These are phyloP conservation scores for Arachis monticola DNA, from an alignment of 331 rosid genomes.

Conservation along the genomic window DNA sequence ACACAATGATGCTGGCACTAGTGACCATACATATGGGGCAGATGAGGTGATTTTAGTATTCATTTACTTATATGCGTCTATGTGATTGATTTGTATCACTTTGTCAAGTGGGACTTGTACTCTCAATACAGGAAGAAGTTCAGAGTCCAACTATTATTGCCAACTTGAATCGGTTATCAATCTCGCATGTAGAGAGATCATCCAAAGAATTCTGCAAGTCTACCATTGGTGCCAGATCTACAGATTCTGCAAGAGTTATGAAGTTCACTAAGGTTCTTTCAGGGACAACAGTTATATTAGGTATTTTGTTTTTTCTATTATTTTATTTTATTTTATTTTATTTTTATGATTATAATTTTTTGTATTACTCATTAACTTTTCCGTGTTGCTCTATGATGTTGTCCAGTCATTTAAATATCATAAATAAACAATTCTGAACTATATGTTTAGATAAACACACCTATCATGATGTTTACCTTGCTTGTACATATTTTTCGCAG, in stretches of 20 bases:
- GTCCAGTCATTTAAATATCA: too few species aligned
- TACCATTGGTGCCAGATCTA: constrained; percentile 75
- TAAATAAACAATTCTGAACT: neutral
- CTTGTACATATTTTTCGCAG: neutral
- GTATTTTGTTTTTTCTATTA: constrained; percentile 42
- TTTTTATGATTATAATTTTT: too few species aligned
- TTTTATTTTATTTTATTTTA: too few species aligned
- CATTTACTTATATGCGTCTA: constrained; percentile 10
- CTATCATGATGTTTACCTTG: constrained; percentile 1
- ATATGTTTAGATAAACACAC: constrained; percentile 15
- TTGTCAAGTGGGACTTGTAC: constrained; percentile 32
- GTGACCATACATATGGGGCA: constrained; percentile 52
- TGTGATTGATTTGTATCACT: constrained; percentile 6
- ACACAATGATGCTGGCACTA: constrained; percentile 62
- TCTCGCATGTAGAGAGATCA: constrained; percentile 41
- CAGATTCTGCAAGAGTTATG: constrained; percentile 80
- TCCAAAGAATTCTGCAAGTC: constrained; percentile 60
- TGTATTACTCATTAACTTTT: too few species aligned
- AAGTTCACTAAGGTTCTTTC: constrained; percentile 88
- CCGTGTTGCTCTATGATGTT: too few species aligned
- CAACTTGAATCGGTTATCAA: constrained; percentile 51
- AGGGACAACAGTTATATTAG: constrained; percentile 70
- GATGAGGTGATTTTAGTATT: constrained; percentile 49
- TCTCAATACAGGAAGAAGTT: constrained; percentile 63
- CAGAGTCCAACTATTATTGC: constrained; percentile 42